phyloP scores from a whole-genome alignment of 768 basidiomycete species.

The Calocybe cyanea region DNA sequence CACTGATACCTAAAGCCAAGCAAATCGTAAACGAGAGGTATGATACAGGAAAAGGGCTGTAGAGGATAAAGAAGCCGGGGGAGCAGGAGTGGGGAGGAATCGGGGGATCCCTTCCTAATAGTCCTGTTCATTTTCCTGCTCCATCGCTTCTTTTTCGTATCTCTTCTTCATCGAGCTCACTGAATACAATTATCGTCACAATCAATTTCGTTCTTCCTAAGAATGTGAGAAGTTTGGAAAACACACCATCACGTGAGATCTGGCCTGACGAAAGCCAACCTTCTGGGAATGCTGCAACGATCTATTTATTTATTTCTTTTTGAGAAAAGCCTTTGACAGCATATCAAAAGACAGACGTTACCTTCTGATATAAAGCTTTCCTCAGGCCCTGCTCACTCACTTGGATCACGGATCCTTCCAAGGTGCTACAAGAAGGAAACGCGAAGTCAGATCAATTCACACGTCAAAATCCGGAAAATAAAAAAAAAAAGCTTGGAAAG shows the following conservation, averaged over 20 bases:
- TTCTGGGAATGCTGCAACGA: slow-evolving; percentile 75
- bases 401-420: slow-evolving; percentile 67
- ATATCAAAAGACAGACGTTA: slow-evolving; percentile 25
- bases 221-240: not conserved
- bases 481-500: slow-evolving; percentile 1
- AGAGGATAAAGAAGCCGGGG: no score
- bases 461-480: not conserved
- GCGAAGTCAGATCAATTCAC: slow-evolving; percentile 5
- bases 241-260: slow-evolving; percentile 77
- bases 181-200: slow-evolving; percentile 22
- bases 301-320: no score
- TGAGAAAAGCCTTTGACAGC: no score
- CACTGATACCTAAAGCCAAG: no score
- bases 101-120: no score
- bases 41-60: no score
- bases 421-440: slow-evolving; percentile 25
- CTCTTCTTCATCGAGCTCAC: slow-evolving; percentile 87
- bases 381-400: slow-evolving; percentile 80
- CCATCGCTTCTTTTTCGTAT: slow-evolving; percentile 67
- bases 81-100: no score
- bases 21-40: no score
- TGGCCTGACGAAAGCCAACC: slow-evolving; percentile 87
- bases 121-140: slow-evolving; percentile 37
- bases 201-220: not conserved
- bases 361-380: slow-evolving; percentile 80